These are phyloP conservation scores for Macroventuria anomochaeta DNA, from an alignment of 2,329 filamentous ascomycete species.

Conservation along the genomic window DNA sequence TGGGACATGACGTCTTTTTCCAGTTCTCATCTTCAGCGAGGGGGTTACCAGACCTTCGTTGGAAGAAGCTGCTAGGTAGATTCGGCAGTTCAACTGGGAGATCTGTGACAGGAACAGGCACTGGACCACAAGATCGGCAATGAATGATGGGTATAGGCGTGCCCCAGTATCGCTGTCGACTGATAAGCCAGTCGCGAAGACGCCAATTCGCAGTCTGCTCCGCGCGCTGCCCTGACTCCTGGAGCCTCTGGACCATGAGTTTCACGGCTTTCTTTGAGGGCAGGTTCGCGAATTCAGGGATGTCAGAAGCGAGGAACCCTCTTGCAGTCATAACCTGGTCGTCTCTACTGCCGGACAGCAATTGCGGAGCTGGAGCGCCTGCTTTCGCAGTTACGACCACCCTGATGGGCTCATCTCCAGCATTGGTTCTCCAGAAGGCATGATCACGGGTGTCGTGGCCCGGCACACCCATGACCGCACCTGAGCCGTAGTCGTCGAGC, in stretches of 20 bases:
- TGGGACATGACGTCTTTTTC: slow-evolving; percentile 77
- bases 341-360: slow-evolving; percentile 49
- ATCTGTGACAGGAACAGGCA: slow-evolving; percentile 77
- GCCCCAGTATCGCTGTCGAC: slow-evolving; percentile 92
- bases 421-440: slow-evolving; percentile 79
- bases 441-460: slow-evolving; percentile 81
- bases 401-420: slow-evolving; percentile 64
- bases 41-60: slow-evolving; percentile 76
- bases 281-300: slow-evolving; percentile 69
- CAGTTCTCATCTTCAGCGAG: slow-evolving; percentile 75
- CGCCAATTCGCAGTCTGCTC: slow-evolving; percentile 75
- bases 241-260: slow-evolving; percentile 61
- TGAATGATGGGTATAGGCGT: slow-evolving; percentile 89
- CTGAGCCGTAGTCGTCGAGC: slow-evolving; percentile 82
- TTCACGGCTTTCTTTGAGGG: slow-evolving; percentile 67
- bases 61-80: slow-evolving; percentile 71
- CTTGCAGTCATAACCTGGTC: slow-evolving; percentile 65
- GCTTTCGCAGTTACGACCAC: slow-evolving; percentile 56
- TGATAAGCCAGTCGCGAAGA: slow-evolving; percentile 87
- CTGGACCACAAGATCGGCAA: slow-evolving; percentile 75
- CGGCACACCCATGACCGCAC: slow-evolving; percentile 90
- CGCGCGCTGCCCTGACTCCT: slow-evolving; percentile 62
- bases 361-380: slow-evolving; percentile 13
- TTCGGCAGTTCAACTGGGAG: slow-evolving; percentile 78
- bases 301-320: slow-evolving; percentile 71